These are phyloP conservation scores for Gloeophyllum trabeum DNA, from an alignment of 768 basidiomycete genomes.

Conservation along the genomic window DNA sequence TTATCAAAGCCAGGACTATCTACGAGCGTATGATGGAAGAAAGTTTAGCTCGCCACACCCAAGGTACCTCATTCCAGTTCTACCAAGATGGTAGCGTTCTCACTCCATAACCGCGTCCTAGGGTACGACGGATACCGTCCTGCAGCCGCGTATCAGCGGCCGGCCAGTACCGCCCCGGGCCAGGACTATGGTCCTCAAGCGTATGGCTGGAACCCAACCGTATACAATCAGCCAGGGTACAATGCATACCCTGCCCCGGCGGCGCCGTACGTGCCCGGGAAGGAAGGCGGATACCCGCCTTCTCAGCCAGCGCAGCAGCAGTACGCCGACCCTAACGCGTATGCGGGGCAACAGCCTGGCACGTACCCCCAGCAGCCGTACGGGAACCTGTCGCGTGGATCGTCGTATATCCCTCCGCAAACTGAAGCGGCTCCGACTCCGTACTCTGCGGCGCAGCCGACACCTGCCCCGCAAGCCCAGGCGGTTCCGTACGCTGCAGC, in stretches of 20 bases:
- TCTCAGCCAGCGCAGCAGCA: conserved; percentile 18
- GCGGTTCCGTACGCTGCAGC: conserved; percentile 13
- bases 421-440: conserved; percentile 12
- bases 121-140: too few species aligned
- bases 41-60: conserved; percentile 64
- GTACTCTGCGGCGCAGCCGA: conserved; percentile 8
- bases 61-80: conserved; percentile 26
- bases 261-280: conserved; percentile 16
- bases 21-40: conserved; percentile 95
- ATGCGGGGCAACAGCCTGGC: conserved; percentile 11
- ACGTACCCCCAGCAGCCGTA: conserved; percentile 4
- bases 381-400: conserved; percentile 5
- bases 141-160: too few species aligned
- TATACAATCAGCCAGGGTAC: conserved; percentile 35
- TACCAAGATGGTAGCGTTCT: background rate
- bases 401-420: conserved; percentile 2
- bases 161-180: too few species aligned
- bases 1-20: conserved; percentile 77
- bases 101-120: conserved; percentile 13
- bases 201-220: conserved; percentile 40
- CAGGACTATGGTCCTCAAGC: conserved; percentile 26
- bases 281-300: conserved; percentile 13
- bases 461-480: conserved; percentile 8
- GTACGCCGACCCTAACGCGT: conserved; percentile 15
- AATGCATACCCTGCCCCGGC: conserved; percentile 23